Evolutionary conservation across 1,139 yeast species (phyloP), one percentile per base, ranked within the genome.

Genomic region (Nakaseomyces uthaithaninus): DNA sequence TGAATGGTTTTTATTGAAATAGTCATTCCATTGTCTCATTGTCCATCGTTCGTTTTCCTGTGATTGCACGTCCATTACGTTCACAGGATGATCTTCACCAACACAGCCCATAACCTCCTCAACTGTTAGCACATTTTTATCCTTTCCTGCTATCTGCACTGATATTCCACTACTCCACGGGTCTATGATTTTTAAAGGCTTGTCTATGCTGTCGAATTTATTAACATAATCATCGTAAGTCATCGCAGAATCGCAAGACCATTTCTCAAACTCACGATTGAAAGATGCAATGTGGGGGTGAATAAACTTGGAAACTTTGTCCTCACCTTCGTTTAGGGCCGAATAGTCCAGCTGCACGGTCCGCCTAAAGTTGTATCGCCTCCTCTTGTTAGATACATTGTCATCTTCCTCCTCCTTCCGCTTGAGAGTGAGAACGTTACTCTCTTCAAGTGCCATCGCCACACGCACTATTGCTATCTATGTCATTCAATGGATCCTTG

Each of bases 21-120:
- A 86, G 30, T 81, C 80, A 41, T 78, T 65, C 95, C 95, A 87
- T 46, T 68, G 69, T 1, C 71, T 71, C 68, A 86, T 63, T 24
- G 73, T 70, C 95, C 95, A 87, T 4, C 74, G 72, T 14, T 53
- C 54, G 25, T 66, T 64, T 11, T 80, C 82, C 52, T 87, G 96
- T 0, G 94, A 80, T 15, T 84, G 69, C 4, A 86, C 95, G 55
- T 87, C 95, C 93, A 85, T 84, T 1, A 87, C 95, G 45, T 86
- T 94, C 1, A 87, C 72, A 0, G 74, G 72, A 2, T 67, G 63
- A 31, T 79, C 82, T 1, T 63, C 71, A 0, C 95, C 95, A 17
- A 85, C 72, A 20, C 68, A 58, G 3, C 71, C 70, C 0, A 83
- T 68, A 1, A 86, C 72, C 43, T 74, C 67, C 38, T 74, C 72